These are phyloP conservation scores for Bipolaris bicolor DNA, from an alignment of 2,329 filamentous ascomycete genomes.

Conservation along the genomic window DNA sequence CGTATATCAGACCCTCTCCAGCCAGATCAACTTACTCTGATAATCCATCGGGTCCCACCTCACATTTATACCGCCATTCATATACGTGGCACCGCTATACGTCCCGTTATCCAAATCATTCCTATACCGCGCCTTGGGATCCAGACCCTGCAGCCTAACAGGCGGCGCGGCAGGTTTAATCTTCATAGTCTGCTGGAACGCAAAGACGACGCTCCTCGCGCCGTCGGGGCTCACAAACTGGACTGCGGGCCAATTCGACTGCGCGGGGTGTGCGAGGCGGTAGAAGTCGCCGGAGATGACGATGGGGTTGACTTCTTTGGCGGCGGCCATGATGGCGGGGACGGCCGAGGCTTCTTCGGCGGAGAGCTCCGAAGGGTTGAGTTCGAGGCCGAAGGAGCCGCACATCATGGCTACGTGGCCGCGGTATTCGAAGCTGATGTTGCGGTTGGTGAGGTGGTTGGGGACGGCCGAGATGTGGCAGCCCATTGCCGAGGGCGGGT, in stretches of 20 bases:
- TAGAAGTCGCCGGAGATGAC: conserved; percentile 65
- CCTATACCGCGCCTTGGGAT: conserved; percentile 59
- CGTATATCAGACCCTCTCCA: conserved; percentile 51
- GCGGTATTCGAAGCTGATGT: conserved; percentile 64
- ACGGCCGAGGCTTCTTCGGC: conserved; percentile 61
- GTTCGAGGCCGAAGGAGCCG: conserved; percentile 69
- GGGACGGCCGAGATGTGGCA: conserved; percentile 69
- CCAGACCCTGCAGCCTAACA: conserved; percentile 63
- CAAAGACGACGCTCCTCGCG: conserved; percentile 61
- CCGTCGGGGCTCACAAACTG: conserved; percentile 63
- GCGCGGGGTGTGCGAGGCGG: conserved; percentile 63
- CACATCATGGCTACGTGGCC: conserved; percentile 73
- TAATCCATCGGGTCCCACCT: conserved; percentile 59
- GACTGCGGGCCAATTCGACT: conserved; percentile 67
- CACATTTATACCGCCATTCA: conserved; percentile 66
- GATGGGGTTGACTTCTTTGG: conserved; percentile 65
- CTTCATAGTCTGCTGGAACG: conserved; percentile 63
- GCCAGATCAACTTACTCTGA: conserved; percentile 62
- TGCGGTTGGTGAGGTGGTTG: conserved; percentile 63
- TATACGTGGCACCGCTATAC: conserved; percentile 65
- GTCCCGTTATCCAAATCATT: conserved; percentile 59
- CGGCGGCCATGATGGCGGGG: conserved; percentile 60
- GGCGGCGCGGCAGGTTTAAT: conserved; percentile 62
- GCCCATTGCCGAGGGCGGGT: conserved; percentile 68
- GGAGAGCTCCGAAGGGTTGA: conserved; percentile 61